Conservation (phyloP, 176 grass and related monocot species). For the Rhynchospora breviuscula region DNA sequence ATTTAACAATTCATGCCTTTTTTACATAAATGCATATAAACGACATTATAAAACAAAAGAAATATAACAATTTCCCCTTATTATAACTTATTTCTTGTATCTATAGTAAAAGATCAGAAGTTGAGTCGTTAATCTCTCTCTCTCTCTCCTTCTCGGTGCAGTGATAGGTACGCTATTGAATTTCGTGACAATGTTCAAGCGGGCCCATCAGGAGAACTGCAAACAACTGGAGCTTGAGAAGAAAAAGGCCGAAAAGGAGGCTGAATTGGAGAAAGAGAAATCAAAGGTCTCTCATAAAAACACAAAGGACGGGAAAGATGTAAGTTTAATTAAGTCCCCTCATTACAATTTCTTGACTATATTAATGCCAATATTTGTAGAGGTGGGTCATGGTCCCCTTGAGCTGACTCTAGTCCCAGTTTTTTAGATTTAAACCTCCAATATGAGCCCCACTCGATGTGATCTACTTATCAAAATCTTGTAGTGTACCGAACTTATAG, state of each 20-base stretch:
- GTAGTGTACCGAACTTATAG: not conserved
- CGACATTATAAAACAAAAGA: not conserved
- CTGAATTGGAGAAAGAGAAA: slow-evolving; percentile 69
- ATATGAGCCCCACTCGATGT: not conserved
- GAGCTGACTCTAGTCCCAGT: not conserved
- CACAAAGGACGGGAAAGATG: slow-evolving; percentile 19
- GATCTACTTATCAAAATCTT: not conserved
- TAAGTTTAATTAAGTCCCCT: slow-evolving; percentile 8
- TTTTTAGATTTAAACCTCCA: not conserved
- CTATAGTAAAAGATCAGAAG: not conserved
- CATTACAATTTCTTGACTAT: not conserved
- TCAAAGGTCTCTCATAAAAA: slow-evolving; percentile 37
- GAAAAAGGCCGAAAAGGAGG: slow-evolving; percentile 85
- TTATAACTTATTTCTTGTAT: slow-evolving; percentile 9
- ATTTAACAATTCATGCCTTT: not conserved
- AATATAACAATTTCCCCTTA: not conserved
- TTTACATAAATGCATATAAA: not conserved
- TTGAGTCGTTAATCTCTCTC: slow-evolving; percentile 2
- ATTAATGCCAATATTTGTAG: not conserved
- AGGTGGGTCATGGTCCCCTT: not conserved
- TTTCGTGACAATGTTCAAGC: slow-evolving; percentile 81
- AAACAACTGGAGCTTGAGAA: slow-evolving; percentile 93
- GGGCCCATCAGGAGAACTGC: slow-evolving; percentile 84
- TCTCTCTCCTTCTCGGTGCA: slow-evolving; percentile 33
- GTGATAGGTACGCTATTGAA: slow-evolving; percentile 80